Evolutionary conservation across 2,329 filamentous ascomycete genomes (phyloP).

Genomic region (Aspergillus cejpii): DNA sequence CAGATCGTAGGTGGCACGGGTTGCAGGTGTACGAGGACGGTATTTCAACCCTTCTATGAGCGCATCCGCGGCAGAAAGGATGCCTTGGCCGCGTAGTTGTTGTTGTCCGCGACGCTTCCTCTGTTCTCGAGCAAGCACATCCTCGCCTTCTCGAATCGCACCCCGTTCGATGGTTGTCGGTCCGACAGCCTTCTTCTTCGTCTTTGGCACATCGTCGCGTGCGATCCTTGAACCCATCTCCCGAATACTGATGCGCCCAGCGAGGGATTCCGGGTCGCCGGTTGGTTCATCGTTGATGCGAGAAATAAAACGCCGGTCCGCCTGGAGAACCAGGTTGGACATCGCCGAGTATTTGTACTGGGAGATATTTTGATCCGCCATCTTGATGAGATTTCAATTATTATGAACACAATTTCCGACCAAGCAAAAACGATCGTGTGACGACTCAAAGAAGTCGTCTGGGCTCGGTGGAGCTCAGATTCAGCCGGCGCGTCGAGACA

Average conservation of each 20-base stretch:
- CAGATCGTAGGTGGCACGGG: slow-evolving; percentile 86
- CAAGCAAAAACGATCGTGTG: slow-evolving; percentile 20
- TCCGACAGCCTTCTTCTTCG: slow-evolving; percentile 64
- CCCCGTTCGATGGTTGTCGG: slow-evolving; percentile 68
- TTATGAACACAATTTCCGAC: slow-evolving; percentile 14
- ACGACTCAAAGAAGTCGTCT: slow-evolving; percentile 23
- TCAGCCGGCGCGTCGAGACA: slow-evolving; percentile 31
- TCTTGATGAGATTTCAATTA: slow-evolving; percentile 37
- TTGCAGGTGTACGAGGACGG: slow-evolving; percentile 82
- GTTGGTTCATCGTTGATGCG: slow-evolving; percentile 90
- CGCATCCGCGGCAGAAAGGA: slow-evolving; percentile 76
- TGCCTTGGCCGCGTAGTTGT: slow-evolving; percentile 65
- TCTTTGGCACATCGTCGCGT: slow-evolving; percentile 71
- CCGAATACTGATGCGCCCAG: slow-evolving; percentile 82
- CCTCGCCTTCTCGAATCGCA: slow-evolving; percentile 68
- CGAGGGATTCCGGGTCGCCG: slow-evolving; percentile 93
- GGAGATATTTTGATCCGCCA: slow-evolving; percentile 72
- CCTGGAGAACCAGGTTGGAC: slow-evolving; percentile 99
- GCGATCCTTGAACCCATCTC: slow-evolving; percentile 88
- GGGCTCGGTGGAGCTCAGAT: slow-evolving; percentile 29
- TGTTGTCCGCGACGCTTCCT: slow-evolving; percentile 70
- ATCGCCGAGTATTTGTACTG: slow-evolving; percentile 99
- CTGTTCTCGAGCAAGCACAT: slow-evolving; percentile 76
- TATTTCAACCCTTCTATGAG: slow-evolving; percentile 88
- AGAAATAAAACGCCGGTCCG: slow-evolving; percentile 90